Evolutionary conservation across 2,329 filamentous ascomycete genomes (phyloP), one percentile per base, ranked within the genome.

Genomic region (Aspergillus texensis): DNA sequence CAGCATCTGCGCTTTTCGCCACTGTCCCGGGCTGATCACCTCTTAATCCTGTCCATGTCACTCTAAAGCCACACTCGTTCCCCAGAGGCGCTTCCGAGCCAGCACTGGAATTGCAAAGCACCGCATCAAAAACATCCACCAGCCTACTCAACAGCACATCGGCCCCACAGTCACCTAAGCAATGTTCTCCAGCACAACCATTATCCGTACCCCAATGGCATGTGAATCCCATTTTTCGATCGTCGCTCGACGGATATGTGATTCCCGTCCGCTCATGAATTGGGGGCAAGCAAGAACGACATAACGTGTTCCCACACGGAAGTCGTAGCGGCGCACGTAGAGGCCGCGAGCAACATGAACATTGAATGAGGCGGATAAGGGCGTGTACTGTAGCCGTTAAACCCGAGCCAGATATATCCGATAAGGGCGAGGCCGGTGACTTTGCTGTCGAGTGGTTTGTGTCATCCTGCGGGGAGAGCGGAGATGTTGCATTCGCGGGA

Each of bases 301-400:
- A 97, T 12, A 96, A 78, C 12, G 89, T 89, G 72, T 90, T 87
- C 32, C 93, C 93, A 75, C 94, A 97, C 6, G 93, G 93, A 5
- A 97, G 81, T 0, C 91, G 91, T 62, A 93, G 84, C 6, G 93
- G 91, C 10, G 87, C 83, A 53, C 79, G 82, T 34, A 95, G 81
- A 1, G 90, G 89, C 50, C 81, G 82, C 4, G 89, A 91, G 76
- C 94, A 97, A 66, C 85, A 80, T 12, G 85, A 85, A 75, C 94
- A 97, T 78, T 96, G 92, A 59, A 95, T 84, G 46, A 95, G 81
- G 50, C 89, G 89, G 65, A 96, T 83, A 60, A 93, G 82, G 62
- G 86, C 81, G 67, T 91, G 84, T 21, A 87, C 62, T 6, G 57
- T 45, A 28, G 41, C 50, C 16, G 34, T 16, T 19, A 34, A 46